Percentiles rank a stretch among this genome's conserved stretches.
Conservation (phyloP, 495 filamentous ascomycete species). For the Letharia columbiana region DNA sequence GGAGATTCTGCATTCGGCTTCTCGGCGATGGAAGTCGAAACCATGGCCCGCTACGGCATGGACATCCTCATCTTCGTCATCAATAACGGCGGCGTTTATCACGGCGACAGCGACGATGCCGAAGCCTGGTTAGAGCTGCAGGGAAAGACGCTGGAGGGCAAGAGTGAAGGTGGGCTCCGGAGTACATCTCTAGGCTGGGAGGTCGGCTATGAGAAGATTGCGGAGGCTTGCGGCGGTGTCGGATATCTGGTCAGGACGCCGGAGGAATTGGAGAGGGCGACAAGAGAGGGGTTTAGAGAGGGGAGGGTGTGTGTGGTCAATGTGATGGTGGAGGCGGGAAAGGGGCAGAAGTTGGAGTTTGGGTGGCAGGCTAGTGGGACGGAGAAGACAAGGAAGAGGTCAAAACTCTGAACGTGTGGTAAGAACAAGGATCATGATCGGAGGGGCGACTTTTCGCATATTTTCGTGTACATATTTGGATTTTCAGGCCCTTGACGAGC, state of each 20-base stretch:
- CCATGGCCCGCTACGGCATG: conserved; percentile 54
- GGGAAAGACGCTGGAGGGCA: conserved; percentile 33
- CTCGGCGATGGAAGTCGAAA: conserved; percentile 55
- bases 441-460: background rate
- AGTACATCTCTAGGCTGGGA: conserved; percentile 51
- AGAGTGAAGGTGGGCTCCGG: conserved; percentile 37
- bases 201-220: conserved; percentile 51
- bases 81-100: conserved; percentile 59
- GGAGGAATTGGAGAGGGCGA: conserved; percentile 44
- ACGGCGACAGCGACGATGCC: conserved; percentile 41
- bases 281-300: conserved; percentile 43
- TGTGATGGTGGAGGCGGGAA: conserved; percentile 50
- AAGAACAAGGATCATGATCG: background rate
- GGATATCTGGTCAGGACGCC: conserved; percentile 48
- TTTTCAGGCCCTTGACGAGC: background rate
- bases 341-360: conserved; percentile 40
- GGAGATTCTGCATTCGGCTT: conserved; percentile 59
- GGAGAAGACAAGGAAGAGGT: conserved; percentile 13
- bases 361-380: conserved; percentile 24
- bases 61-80: conserved; percentile 55
- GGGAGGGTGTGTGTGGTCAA: conserved; percentile 46
- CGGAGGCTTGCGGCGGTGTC: conserved; percentile 47
- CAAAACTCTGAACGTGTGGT: conserved; percentile 12
- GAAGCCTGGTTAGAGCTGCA: conserved; percentile 37
- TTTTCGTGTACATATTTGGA: background rate